Base-by-base conservation (phyloP, 257 asterid genomes). In the Linderniella brevidens region DNA sequence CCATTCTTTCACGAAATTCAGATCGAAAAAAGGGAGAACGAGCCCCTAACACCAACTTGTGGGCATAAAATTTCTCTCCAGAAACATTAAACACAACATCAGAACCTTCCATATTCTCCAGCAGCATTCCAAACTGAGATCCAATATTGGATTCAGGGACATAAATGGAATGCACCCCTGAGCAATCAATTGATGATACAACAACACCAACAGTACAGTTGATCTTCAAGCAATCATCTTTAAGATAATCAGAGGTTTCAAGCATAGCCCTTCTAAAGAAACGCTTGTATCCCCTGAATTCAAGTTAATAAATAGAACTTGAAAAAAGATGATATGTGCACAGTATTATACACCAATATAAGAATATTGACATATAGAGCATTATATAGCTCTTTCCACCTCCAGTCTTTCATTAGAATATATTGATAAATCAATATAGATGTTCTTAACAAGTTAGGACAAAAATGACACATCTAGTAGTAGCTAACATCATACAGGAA, bases 201-300 rank as follows among this genome's bases (percentile, higher is more conserved):
- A 88, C 98, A 53, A 88, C 98, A 55, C 98, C 98, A 54, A 88
- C 98, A 49, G 98, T 88, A 59, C 98, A 88, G 65, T 84, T 88
- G 71, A 90, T 90, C 74, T 77, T 85, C 92, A 90, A 68, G 75
- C 97, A 83, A 67, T 87, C 95, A 65, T 87, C 92, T 78, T 87
- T 87, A 11, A 87, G 92, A 74, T 74, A 87, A 68, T 87, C 97
- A 18, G 97, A 87, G 36, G 65, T 53, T 70, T 87, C 97, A 48
- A 87, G 92, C 79, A 85, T 54, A 37, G 79, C 80, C 64, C 99
- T 73, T 66, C 96, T 68, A 64, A 74, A 90, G 62, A 87, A 87
- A 11, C 97, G 82, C 62, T 90, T 85, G 68, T 90, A 90, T 49
- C 99, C 99, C 99, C 99, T 90, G 81, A 5, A 57, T 20, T 52